Conservation (phyloP, 2,329 filamentous ascomycete genomes). For the Colletotrichum truncatum region DNA sequence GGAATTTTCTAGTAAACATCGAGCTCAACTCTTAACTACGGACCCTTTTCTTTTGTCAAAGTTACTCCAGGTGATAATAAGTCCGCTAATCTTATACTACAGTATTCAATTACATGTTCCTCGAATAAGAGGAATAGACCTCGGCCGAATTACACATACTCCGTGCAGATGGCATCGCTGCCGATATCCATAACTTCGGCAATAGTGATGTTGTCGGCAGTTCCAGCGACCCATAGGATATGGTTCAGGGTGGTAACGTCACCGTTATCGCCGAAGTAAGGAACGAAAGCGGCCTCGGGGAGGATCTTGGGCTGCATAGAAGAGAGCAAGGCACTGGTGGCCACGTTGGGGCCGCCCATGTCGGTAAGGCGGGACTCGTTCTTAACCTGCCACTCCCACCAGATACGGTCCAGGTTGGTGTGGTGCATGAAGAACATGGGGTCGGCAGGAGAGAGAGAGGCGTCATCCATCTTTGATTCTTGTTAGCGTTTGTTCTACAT, state of each 20-base stretch:
- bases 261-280: conserved; percentile 21
- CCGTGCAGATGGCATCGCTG: conserved; percentile 15
- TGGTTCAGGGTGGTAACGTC: conserved; percentile 17
- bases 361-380: conserved; percentile 27
- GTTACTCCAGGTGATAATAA: too few species aligned
- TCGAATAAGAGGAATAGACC: too few species aligned
- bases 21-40: too few species aligned
- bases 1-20: too few species aligned
- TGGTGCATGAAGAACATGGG: conserved; percentile 20
- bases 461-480: conserved; percentile 10
- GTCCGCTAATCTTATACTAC: too few species aligned
- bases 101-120: too few species aligned
- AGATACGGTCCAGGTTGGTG: conserved; percentile 17
- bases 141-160: too few species aligned
- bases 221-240: conserved; percentile 12
- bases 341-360: conserved; percentile 18
- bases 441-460: conserved; percentile 13
- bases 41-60: too few species aligned
- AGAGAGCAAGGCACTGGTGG: neutral
- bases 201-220: conserved; percentile 18
- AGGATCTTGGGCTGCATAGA: neutral
- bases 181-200: conserved; percentile 22
- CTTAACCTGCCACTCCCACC: conserved; percentile 14
- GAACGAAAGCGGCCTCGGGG: neutral
- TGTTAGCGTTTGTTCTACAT: neutral